phyloP scores from a whole-genome alignment of 305 asterid species.

The Lippia alba region DNA sequence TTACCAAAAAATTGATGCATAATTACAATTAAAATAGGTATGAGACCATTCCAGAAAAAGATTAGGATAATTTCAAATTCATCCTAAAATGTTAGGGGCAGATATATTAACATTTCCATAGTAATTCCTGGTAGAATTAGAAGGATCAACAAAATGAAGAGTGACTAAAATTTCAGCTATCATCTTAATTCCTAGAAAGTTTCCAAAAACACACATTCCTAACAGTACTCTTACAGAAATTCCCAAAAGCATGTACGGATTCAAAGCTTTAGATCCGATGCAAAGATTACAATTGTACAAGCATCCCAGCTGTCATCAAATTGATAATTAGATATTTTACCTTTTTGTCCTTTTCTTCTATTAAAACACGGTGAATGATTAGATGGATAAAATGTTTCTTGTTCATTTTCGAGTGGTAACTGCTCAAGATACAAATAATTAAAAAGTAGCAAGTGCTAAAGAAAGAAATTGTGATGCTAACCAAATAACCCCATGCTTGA shows the following conservation, averaged over 20 bases:
- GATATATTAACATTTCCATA: constrained; percentile 1
- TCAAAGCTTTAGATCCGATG: constrained; percentile 16
- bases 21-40: neutral
- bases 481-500: neutral
- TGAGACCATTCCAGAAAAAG: neutral
- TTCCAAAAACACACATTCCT: neutral
- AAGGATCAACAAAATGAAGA: neutral
- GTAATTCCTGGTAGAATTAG: neutral
- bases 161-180: neutral
- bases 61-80: neutral
- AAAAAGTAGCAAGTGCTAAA: constrained; percentile 1
- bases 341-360: constrained; percentile 3
- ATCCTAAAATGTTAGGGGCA: neutral
- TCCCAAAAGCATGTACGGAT: constrained; percentile 1
- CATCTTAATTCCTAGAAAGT: constrained; percentile 10
- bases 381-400: neutral
- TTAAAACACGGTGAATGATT: constrained; percentile 8
- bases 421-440: constrained; percentile 1
- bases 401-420: constrained; percentile 21
- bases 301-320: constrained; percentile 8
- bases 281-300: neutral
- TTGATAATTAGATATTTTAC: constrained; percentile 1
- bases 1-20: neutral
- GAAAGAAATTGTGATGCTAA: neutral
- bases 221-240: neutral